Conservation (phyloP, 2,329 filamentous ascomycete species). For the Aspergillus oerlinghausenensis region DNA sequence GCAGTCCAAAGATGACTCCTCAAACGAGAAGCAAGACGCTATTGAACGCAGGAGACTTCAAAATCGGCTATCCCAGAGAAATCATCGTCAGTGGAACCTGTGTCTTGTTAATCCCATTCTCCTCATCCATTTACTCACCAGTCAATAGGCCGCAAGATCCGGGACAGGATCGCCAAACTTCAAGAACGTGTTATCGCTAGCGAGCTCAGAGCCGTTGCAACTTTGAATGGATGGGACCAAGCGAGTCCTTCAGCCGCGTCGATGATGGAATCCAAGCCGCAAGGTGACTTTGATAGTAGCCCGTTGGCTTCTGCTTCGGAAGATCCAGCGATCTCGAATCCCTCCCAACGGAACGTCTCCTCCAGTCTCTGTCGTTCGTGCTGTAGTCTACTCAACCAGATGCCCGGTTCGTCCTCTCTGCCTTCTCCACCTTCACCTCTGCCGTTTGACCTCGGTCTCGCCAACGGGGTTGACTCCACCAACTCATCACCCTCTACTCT, state of each 20-base stretch:
- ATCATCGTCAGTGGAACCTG: conserved; percentile 23
- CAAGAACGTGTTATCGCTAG: conserved; percentile 33
- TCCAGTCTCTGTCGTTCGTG: conserved; percentile 1
- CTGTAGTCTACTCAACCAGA: background rate
- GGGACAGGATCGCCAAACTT: conserved; percentile 32
- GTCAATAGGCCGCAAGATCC: conserved; percentile 27
- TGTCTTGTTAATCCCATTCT: background rate
- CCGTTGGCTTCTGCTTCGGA: conserved; percentile 1
- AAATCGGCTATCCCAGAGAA: conserved; percentile 31
- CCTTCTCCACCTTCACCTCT: background rate
- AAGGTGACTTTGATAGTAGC: conserved; percentile 4
- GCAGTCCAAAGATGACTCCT: conserved; percentile 5
- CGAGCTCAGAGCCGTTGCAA: conserved; percentile 27
- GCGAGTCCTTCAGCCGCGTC: conserved; percentile 11
- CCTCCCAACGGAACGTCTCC: background rate
- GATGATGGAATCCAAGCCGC: background rate
- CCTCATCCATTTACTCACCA: background rate
- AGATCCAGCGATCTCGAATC: background rate
- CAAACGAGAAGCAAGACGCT: conserved; percentile 23
- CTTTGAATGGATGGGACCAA: conserved; percentile 26
- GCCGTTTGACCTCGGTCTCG: background rate
- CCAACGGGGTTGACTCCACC: background rate
- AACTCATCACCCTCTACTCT: background rate
- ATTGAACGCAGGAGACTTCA: conserved; percentile 28
- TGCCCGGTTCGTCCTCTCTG: background rate